Evolutionary conservation across 2,329 filamentous ascomycete species (phyloP), one percentile per base, ranked within the genome.

Genomic region (Helicocarpus griseus): DNA sequence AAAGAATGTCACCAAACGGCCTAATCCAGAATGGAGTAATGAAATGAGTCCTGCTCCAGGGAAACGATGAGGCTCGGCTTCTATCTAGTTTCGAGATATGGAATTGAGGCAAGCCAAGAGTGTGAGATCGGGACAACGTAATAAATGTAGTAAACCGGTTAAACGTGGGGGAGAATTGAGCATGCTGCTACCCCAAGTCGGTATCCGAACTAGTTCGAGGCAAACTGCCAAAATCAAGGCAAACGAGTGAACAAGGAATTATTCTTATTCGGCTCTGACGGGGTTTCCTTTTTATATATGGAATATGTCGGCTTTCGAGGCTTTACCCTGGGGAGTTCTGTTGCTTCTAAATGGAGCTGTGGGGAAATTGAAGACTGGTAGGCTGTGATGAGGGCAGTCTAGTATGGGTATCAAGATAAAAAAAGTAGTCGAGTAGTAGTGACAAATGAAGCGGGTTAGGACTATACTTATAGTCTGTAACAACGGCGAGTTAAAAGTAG

Each of bases 381-480:
- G 14, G 24, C 26, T 28, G n/a, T 19, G 11, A 31, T 4, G 2
- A 11, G 28, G 7, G 41, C 24, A 21, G 11, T 7, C 17, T n/a
- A 17, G 29, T 35, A 11, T 35, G 31, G n/a, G 22, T 35, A 24
- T 36, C 11, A 36, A 17, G 11, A 36, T 47, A 35, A 47, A 35
- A 36, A 22, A 47, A n/a, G 44, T n/a, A 24, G 21, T 17, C 5
- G 31, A 21, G 11, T n/a, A n/a, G 36, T 39, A 35, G 2, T n/a
- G 24, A 26, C 14, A 3, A 36, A 21, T 29, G 31, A 36, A 17
- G 44, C 22, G 13, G 44, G 31, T 24, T 47, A 35, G 24, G 44
- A 47, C 19, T 24, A 47, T 47, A 47, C 36, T 47, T 47, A 47
- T 47, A 47, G 44, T 35, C 31, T 26, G 19, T 21, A 17, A 11